These are phyloP conservation scores for Cryphonectria nitschkei DNA, from an alignment of 2,329 filamentous ascomycete species.

Conservation along the genomic window DNA sequence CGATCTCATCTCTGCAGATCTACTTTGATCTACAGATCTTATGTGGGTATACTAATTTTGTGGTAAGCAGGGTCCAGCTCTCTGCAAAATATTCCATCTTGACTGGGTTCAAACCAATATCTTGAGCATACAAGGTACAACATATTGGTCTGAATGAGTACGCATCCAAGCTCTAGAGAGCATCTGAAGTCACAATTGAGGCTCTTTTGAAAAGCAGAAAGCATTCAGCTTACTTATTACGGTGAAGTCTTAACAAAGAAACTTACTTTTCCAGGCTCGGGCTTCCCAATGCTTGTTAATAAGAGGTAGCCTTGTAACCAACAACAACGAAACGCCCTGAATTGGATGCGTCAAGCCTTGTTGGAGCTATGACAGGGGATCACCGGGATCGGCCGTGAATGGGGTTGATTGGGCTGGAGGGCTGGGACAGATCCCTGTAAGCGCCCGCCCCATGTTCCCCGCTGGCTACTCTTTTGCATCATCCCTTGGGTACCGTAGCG, in stretches of 20 bases:
- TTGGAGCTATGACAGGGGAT: neutral
- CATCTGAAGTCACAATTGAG: neutral
- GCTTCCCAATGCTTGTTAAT: neutral
- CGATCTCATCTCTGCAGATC: neutral
- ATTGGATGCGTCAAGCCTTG: neutral
- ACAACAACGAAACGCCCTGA: neutral
- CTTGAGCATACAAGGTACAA: neutral
- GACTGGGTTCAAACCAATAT: neutral
- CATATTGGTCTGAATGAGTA: neutral
- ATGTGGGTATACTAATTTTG: neutral
- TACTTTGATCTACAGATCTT: neutral
- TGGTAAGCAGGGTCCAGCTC: neutral
- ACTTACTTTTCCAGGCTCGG: too few relatives aligned
- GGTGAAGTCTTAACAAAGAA: too few relatives aligned
- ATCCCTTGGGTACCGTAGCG: neutral
- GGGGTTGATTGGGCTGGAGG: constrained; percentile 16
- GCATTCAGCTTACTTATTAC: too few relatives aligned
- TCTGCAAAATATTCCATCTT: neutral
- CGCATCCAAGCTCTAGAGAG: neutral
- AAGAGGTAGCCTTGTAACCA: neutral
- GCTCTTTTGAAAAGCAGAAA: neutral
- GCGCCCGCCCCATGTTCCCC: constrained; percentile 18
- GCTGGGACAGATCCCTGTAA: constrained; percentile 12
- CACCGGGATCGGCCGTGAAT: neutral
- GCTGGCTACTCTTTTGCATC: neutral